Base-by-base conservation (phyloP, 768 basidiomycete species). In the Cubamyces sp. region DNA sequence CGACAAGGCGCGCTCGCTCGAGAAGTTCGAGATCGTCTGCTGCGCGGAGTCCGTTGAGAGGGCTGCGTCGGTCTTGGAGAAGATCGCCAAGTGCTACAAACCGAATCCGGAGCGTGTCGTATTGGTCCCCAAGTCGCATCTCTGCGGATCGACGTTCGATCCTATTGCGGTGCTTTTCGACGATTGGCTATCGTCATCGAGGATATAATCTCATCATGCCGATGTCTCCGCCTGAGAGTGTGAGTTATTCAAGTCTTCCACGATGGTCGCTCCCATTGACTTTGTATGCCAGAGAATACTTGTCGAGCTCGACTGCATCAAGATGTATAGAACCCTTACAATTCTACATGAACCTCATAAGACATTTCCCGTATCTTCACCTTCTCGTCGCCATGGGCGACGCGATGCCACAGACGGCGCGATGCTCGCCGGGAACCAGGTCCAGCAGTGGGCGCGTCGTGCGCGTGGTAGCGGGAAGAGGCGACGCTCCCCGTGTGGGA, bases 1-100 rank as follows among this genome's bases (percentile, higher is more conserved):
- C 18, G 60, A 62, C 1, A 48, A 65, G 54, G 66, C 74, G 37
- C 21, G 48, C n/a, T 67, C 61, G 21, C 52, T 77, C 42, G 63
- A 73, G 61, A 57, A 66, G 47, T 55, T 74, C 65, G 69, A 75
- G 52, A 67, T 77, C 25, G 64, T 75, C 34, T 64, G 63, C 40
- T 64, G 57, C 41, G 64, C n/a, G 8, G 64, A 52, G 23, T 53
- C 60, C 9, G 41, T 11, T 26, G 43, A 42, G 50, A n/a, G 30
- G 30, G 64, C 61, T 1, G 43, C 30, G 16, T 15, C 21, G 9
- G 19, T 45, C 8, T 21, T 67, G 49, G 51, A 52, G 37, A 26
- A 23, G 5, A 16, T 60, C 5, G 49, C 57, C 46, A 37, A 40
- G 15, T 49, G 23, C 15, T 54, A 48, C 23, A 37, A 53, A 40